Evolutionary conservation across 1,284 basidiomycete species (phyloP), one percentile per base, ranked within the genome.

Genomic region (Marasmius sp.): DNA sequence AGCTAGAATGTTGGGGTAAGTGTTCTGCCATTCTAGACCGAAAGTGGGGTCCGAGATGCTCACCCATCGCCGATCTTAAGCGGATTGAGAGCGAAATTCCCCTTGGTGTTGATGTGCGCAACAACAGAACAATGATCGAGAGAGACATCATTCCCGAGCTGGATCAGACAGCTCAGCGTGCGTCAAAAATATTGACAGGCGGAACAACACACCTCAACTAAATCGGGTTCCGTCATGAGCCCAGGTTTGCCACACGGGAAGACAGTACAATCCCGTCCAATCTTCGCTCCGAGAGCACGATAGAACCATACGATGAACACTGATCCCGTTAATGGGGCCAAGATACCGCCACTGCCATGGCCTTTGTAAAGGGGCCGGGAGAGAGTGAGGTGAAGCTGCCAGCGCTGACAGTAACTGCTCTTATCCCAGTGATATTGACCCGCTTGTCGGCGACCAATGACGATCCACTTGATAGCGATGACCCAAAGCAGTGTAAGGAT

Each of bases 91-190:
- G 77, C 73, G 62, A 81, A 81, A 52, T 75, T 73, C 41, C 79
- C 79, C 56, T 79, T 71, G 3, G 79, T 79, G 65, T 81, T 81
- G 68, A 81, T 77, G 61, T 81, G 79, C 8, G 78, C 77, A 5
- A 81, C 79, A 12, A 81, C 78, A 1, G 78, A 79, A 60, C 79
- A 80, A 59, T 79, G 75, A 64, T 81, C 79, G 37, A 80, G 61
- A 43, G 70, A 71, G 10, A 80, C 79, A 48, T 77, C 69, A 63
- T 79, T 71, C 34, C 78, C 79, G 47, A 81, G 70, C 75, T 77
- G 43, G 27, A 16, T 43, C 61, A 5, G 57, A 57, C 22, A 56
- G 18, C 5, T 57, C 41, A 38, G 48, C 10, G 3, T n/a, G 12
- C 27, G 20, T 43, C 27, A 18, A 14, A 7, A n/a, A 36, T 2